Evolutionary conservation across 192 early-diverging fungal species (phyloP).

Genomic region (Backusella liffmaniae): DNA sequence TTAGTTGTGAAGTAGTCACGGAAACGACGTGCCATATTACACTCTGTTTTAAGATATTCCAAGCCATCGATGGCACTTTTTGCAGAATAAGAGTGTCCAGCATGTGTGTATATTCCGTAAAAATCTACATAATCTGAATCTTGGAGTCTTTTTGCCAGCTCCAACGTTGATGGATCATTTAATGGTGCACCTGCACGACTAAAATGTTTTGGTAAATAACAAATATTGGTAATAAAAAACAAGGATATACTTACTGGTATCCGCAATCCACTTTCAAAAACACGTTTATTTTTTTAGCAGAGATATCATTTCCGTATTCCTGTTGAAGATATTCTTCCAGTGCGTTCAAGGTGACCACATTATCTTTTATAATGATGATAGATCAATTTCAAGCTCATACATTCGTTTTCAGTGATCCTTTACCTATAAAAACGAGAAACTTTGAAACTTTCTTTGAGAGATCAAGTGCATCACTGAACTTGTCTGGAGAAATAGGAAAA

Average conservation of each 20-base stretch:
- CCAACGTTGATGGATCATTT: constrained; percentile 12
- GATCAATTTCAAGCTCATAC: not conserved
- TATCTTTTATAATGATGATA: constrained; percentile 16
- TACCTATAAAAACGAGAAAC: constrained; percentile 35
- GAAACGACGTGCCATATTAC: constrained; percentile 26
- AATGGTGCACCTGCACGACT: constrained; percentile 37
- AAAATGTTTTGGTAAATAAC: not conserved
- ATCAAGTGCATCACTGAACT: constrained; percentile 25
- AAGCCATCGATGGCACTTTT: constrained; percentile 6
- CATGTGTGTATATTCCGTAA: constrained; percentile 34
- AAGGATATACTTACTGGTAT: constrained; percentile 21
- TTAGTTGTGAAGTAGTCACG: constrained; percentile 15
- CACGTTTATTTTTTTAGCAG: constrained; percentile 8
- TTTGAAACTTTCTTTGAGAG: constrained; percentile 19
- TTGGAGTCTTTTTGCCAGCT: constrained; percentile 25
- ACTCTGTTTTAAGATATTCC: constrained; percentile 27
- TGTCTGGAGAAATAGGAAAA: constrained; percentile 32
- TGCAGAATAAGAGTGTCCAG: constrained; percentile 33
- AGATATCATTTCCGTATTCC: not conserved
- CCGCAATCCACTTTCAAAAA: constrained; percentile 39
- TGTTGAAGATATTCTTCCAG: constrained; percentile 12
- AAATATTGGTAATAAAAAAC: not conserved
- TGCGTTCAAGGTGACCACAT: constrained; percentile 26
- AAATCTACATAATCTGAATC: constrained; percentile 18
- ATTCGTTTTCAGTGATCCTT: not conserved